These are phyloP conservation scores for Cystobasidiaceae sp. DNA, from an alignment of 1,284 basidiomycete species.

Conservation along the genomic window DNA sequence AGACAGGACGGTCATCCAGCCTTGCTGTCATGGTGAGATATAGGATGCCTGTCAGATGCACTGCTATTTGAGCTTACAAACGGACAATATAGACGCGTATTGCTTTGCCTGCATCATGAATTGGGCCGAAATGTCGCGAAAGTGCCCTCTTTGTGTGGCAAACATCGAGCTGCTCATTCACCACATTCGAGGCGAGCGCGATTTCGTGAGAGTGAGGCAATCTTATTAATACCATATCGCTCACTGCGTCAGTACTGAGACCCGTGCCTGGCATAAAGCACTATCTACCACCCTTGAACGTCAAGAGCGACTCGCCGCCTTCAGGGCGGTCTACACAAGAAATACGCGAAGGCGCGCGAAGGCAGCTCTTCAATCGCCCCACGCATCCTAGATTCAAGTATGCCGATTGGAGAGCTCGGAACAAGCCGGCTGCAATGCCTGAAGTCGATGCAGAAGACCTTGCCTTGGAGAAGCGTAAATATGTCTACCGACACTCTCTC, in stretches of 20 bases:
- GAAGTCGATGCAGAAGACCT: constrained; percentile 35
- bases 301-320: constrained; percentile 3
- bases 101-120: constrained; percentile 46
- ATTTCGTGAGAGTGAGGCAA: constrained; percentile 38
- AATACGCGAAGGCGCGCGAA: constrained; percentile 14
- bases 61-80: background rate
- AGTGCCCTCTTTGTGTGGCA: constrained; percentile 45
- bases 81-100: constrained; percentile 32
- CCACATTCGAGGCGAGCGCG: constrained; percentile 41
- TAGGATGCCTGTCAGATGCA: background rate
- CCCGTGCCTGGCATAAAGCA: constrained; percentile 6
- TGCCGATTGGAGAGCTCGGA: constrained; percentile 21
- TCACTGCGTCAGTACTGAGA: background rate
- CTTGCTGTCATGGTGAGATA: constrained; percentile 43
- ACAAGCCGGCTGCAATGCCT: constrained; percentile 18
- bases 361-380: constrained; percentile 31
- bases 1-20: constrained; percentile 43
- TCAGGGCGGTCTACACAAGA: background rate
- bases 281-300: constrained; percentile 39
- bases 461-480: constrained; percentile 39
- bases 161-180: constrained; percentile 42
- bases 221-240: background rate
- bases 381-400: constrained; percentile 27
- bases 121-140: constrained; percentile 42
- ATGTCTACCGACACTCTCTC: constrained; percentile 40